Evolutionary conservation across 441 rosid genomes (phyloP), one percentile per base, ranked within the genome.

Genomic region (Erysimum cheiri): DNA sequence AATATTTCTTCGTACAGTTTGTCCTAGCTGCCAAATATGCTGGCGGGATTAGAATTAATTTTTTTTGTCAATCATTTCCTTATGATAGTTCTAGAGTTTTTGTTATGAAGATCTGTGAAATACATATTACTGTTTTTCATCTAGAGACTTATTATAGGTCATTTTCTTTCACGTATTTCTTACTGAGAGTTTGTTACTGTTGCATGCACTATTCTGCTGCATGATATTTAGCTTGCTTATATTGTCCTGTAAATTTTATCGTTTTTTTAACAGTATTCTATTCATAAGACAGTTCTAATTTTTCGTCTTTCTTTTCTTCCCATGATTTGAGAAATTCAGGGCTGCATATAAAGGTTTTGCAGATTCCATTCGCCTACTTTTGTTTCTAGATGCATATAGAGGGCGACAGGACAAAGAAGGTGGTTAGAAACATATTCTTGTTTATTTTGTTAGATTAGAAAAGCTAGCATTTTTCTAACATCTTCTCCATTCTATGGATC

Each of bases 71-170:
- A 0, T 4, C 6, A 64, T 35, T 36, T 36, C 1, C 46, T 8
- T 63, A 26, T 64, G 24, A 47, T 48, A 10, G 48, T 32, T 49
- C 60, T 40, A 2, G 19, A 37, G 13, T 24, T 33, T 70, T 64
- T 17, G 13, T n/a, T 39, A 39, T 57, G 71, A 48, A 14, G 11
- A 41, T 59, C 8, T 59, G 28, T 33, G 55, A 66, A 48, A 35
- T 48, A 43, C 0, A 7, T 43, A 35, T 52, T 14, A 14, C 35
- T 43, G 41, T 66, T 58, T 54, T 22, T 39, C 10, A 14, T 66
- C 29, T 19, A 3, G 61, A 73, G 31, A 55, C 56, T 17, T 72
- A 17, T n/a, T 26, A 40, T 22, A 22, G 60, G 37, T 72, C 49
- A 13, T 36, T 36, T 44, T 1, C n/a, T n/a, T n/a, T n/a, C n/a